Base-by-base conservation (phyloP, 2,329 filamentous ascomycete species). In the Fusarium oxysporum region DNA sequence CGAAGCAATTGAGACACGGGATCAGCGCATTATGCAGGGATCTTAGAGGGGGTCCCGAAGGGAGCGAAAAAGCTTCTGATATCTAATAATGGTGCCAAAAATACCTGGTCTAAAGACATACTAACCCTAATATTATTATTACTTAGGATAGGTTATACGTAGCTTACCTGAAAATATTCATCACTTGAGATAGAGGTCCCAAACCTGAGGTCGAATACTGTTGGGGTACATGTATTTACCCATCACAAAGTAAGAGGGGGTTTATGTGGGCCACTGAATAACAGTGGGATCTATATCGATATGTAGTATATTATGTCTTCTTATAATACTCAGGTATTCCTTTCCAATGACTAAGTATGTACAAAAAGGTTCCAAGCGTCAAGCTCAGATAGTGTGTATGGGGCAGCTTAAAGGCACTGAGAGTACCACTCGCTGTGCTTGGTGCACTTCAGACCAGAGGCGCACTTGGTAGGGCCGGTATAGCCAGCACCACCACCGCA, bases 401-500 rank as follows among this genome's bases (percentile, higher is more conserved):
- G 11, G 12, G 16, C 11, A 19, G 10, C 4, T 40, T 30, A 76
- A 1, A 78, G 6, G 43, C 78, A 80, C 68, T 80, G 78, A 5
- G 66, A 73, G 66, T 78, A 80, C 74, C 69, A 80, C 16, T 76
- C 70, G 23, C 75, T 78, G 37, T 65, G 61, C 59, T 73, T 66
- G 41, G 59, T 68, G 40, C 76, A 77, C 30, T 57, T 78, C 45
- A 70, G 38, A 8, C 76, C 77, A 30, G 66, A 47, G 6, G 51
- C 70, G 35, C 77, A 79, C n/a, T 61, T 63, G 12, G 70, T 76
- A 17, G 75, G 56, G 4, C 79, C 76, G 8, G 64, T 76, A 62
- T 69, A 78, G 43, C 66, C 62, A 14, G 51, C 13, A 33, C 51
- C 50, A 16, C 78, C 78, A 16, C 78, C 78, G 54, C 78, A 80